Conservation (phyloP, 1,284 basidiomycete genomes). For the Sporisorium iseilematis-ciliati region DNA sequence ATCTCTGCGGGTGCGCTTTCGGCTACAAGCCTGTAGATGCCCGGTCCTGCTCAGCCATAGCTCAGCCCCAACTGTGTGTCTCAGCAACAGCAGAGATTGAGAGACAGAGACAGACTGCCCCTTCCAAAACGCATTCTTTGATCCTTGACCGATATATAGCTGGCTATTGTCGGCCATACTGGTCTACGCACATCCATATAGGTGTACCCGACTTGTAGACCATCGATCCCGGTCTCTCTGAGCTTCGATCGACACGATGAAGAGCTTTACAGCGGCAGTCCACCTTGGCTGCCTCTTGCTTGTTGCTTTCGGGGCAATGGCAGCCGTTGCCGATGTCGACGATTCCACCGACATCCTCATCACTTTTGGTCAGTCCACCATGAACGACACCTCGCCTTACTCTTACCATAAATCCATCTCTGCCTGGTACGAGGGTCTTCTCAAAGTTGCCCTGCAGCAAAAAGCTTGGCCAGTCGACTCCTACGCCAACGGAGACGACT, state of each 20-base stretch:
- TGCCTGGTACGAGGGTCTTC: conserved; percentile 34
- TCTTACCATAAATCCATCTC: conserved; percentile 38
- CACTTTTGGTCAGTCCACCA: conserved; percentile 23
- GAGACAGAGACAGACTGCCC: too few species aligned
- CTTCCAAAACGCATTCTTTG: neutral
- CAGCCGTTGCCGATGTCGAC: conserved; percentile 9
- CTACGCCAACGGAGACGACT: conserved; percentile 33
- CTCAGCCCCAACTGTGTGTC: neutral
- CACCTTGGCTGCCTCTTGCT: conserved; percentile 4
- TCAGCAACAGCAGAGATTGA: neutral
- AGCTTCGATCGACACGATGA: conserved; percentile 4
- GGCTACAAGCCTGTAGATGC: neutral
- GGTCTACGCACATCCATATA: neutral
- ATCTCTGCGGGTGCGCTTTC: conserved; percentile 1
- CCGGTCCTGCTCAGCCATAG: neutral
- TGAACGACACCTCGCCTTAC: conserved; percentile 30
- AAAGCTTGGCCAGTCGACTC: conserved; percentile 41
- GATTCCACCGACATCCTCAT: conserved; percentile 28
- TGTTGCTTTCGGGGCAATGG: neutral
- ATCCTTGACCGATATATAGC: neutral
- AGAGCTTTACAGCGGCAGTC: neutral
- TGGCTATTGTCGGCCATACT: neutral
- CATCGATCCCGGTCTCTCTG: neutral
- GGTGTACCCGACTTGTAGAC: too few species aligned
- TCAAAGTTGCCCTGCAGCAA: conserved; percentile 38